Percentiles rank a stretch among this genome's conserved stretches.
Evolutionary conservation across 805 yeast genomes (phyloP).

Genomic region (Starmerella bacillaris): DNA sequence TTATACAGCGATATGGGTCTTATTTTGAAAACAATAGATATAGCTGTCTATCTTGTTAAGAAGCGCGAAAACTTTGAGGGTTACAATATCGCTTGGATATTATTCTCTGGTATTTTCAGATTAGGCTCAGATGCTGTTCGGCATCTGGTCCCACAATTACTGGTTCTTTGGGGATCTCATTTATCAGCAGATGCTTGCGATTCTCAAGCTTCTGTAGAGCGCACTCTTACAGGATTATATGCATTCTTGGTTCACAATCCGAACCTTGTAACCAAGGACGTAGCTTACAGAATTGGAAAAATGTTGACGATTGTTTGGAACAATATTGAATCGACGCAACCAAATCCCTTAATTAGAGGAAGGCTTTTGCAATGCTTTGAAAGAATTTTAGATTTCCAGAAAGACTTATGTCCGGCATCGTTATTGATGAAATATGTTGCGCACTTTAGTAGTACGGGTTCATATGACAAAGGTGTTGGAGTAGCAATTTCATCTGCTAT

Average conservation of each 20-base stretch:
- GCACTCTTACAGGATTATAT: constrained; percentile 39
- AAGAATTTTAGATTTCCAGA: constrained; percentile 10
- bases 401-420: constrained; percentile 24
- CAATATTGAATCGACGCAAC: constrained; percentile 12
- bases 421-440: constrained; percentile 24
- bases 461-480: constrained; percentile 7
- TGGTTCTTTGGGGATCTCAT: constrained; percentile 46
- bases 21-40: constrained; percentile 5
- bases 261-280: constrained; percentile 26
- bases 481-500: constrained; percentile 10
- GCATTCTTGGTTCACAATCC: constrained; percentile 30
- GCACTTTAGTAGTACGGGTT: constrained; percentile 7
- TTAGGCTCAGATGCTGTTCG: constrained; percentile 37
- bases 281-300: constrained; percentile 31
- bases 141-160: constrained; percentile 39
- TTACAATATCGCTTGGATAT: constrained; percentile 35
- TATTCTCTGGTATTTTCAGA: constrained; percentile 45
- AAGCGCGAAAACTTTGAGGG: constrained; percentile 2
- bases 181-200: constrained; percentile 25
- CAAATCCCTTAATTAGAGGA: constrained; percentile 16
- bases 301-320: constrained; percentile 30
- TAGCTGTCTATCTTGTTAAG: constrained; percentile 6
- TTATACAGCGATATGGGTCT: constrained; percentile 14
- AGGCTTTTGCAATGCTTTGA: constrained; percentile 16
- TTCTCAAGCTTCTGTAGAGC: constrained; percentile 19